These are phyloP conservation scores for Flagelloscypha sp. DNA, from an alignment of 768 basidiomycete species.

Conservation along the genomic window DNA sequence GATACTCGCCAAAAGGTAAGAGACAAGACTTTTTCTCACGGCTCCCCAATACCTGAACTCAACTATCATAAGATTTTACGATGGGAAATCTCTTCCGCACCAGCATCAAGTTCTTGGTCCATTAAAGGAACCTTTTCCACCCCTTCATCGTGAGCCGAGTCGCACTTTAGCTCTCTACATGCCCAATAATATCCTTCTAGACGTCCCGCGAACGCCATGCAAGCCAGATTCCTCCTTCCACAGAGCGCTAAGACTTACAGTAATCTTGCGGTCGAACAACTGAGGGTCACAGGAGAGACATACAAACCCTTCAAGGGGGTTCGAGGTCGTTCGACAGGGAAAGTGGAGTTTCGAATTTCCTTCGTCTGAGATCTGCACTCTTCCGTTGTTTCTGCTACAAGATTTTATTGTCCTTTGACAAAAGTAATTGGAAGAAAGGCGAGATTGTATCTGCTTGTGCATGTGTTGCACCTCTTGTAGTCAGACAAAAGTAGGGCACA, in stretches of 20 bases:
- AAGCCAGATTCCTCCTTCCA: slow-evolving; percentile 63
- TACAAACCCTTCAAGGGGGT: slow-evolving; percentile 95
- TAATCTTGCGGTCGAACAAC: slow-evolving; percentile 75
- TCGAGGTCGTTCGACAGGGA: slow-evolving; percentile 55
- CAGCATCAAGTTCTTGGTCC: slow-evolving; percentile 61
- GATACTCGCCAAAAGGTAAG: no score
- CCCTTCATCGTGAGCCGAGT: slow-evolving; percentile 4
- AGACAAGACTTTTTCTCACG: no score
- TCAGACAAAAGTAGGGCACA: no score
- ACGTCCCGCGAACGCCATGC: slow-evolving; percentile 69
- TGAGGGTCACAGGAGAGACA: slow-evolving; percentile 67
- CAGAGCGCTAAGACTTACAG: slow-evolving; percentile 58
- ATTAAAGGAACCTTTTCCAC: slow-evolving; percentile 74
- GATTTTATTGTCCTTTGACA: no score
- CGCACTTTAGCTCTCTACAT: background rate
- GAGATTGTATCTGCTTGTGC: no score
- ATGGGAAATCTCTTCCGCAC: slow-evolving; percentile 70
- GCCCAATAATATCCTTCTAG: slow-evolving; percentile 26
- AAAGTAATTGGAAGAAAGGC: no score
- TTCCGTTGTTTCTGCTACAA: no score
- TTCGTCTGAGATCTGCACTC: no score
- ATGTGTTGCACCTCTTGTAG: no score
- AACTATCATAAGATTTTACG: slow-evolving; percentile 45
- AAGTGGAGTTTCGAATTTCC: slow-evolving; percentile 45
- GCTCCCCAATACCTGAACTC: no score